Base-by-base conservation (phyloP, 2,329 filamentous ascomycete genomes). In the Fusarium udum region DNA sequence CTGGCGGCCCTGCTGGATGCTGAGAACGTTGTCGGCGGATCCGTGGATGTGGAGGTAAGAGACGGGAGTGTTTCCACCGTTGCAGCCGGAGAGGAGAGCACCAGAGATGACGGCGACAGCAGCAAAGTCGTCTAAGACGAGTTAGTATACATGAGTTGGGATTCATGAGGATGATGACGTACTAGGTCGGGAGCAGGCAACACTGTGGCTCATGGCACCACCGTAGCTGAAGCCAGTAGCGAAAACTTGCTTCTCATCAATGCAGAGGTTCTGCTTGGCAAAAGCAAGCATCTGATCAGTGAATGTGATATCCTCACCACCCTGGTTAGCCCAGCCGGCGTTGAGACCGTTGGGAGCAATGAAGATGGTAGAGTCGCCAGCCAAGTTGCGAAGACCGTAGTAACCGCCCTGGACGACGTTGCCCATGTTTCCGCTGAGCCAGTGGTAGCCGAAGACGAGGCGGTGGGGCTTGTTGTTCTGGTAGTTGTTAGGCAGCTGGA, bases 191-290 rank as follows among this genome's bases (percentile, higher is more conserved):
- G 83, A 80, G 71, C 84, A 86, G 7, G 84, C 84, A 20, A 85
- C 74, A 3, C 81, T 78, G 74, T 80, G 84, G 7, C 79, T 80
- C 82, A 86, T 85, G 49, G 82, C 81, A 45, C 79, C 84, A 42
- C 85, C 84, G 72, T 84, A 85, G 67, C 82, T 83, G 76, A 84
- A 86, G n/a, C 84, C 84, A 3, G 83, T 83, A 32, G 83, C 79
- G 75, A 85, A 86, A 62, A 83, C 79, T 59, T 81, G 79, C 48
- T 76, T 78, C 64, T 82, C 77, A 65, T 87, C 80, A 34, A 86
- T 76, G 67, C 85, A 86, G 45, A 86, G 81, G 32, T 82, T 79
- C 11, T 75, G 69, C 67, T 84, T 80, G 36, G 85, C 76, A 15
- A 77, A 78, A 34, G 79, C 75, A 40, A 85, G 71, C 59, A 86